Conservation (phyloP, 108 stramenopile genomes). For the Epithemia pelagica region DNA sequence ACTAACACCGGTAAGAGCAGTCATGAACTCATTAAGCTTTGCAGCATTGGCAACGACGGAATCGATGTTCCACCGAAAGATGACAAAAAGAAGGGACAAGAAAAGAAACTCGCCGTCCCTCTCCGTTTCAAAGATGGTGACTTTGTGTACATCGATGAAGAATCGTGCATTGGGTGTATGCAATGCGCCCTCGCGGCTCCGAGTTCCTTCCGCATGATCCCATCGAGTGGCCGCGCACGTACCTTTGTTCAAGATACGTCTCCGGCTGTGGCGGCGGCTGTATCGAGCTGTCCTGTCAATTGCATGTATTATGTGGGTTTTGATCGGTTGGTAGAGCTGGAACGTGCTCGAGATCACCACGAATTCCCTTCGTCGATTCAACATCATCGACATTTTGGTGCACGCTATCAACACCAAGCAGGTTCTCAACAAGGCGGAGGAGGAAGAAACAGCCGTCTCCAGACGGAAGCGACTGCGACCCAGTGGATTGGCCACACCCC, state of each 20-base stretch:
- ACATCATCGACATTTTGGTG: constrained; percentile 50
- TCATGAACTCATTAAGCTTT: constrained; percentile 63
- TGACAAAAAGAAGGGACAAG: constrained; percentile 29
- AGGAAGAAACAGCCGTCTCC: constrained; percentile 58
- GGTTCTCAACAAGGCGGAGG: too few species aligned
- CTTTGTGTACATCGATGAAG: constrained; percentile 83
- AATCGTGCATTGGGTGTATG: constrained; percentile 80
- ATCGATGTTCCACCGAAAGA: too few species aligned
- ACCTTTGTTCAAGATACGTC: constrained; percentile 50
- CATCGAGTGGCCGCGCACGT: constrained; percentile 71
- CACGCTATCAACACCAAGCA: constrained; percentile 14
- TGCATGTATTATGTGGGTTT: constrained; percentile 74
- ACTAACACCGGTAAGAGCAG: constrained; percentile 38
- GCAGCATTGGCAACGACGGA: constrained; percentile 34
- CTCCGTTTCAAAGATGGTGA: constrained; percentile 63
- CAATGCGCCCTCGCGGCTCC: constrained; percentile 66
- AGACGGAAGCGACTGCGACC: not conserved
- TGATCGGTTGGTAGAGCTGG: constrained; percentile 66
- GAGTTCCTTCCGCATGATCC: constrained; percentile 52
- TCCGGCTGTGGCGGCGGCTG: constrained; percentile 54
- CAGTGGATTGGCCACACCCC: constrained; percentile 1
- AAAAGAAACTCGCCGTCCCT: constrained; percentile 11
- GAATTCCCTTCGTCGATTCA: not conserved
- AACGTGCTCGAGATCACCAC: constrained; percentile 41
- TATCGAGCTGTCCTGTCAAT: constrained; percentile 61